Base-by-base conservation (phyloP, 164 flowering plant species). In the Vitis riparia region DNA sequence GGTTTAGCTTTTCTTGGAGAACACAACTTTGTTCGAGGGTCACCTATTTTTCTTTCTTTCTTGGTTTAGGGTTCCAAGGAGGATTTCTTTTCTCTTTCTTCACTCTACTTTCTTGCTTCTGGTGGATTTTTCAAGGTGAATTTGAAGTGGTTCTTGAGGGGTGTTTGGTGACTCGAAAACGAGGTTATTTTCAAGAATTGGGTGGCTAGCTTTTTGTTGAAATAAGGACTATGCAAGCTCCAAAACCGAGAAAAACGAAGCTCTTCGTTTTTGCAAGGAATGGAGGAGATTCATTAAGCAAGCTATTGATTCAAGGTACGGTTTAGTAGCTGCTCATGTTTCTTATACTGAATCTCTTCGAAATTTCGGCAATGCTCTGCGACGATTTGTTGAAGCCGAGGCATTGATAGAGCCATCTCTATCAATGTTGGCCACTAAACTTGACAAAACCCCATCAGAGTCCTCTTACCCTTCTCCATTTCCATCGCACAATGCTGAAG, bases 261-360 rank as follows among this genome's bases (percentile, higher is more conserved):
- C 93, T 32, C 62, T 95, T 71, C 81, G 82, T 11, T 86, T 95
- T 1, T 95, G 99, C 67, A 91, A 76, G 66, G 89, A 82, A 50
- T 74, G 98, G 62, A 89, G 79, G 80, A 82, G 80, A 60, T 88
- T 90, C 77, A 87, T 91, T 59, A 90, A 88, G 70, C 86, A 90
- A 84, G 97, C 97, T 0, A 85, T 91, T 16, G 91, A 93, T 71
- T 88, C 97, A 8, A 85, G 99, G 80, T 88, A 80, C 68, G 83
- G 75, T 77, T 74, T 93, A 50, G 92, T 98, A 14, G 94, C 94
- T 29, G 85, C 97, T 32, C 99, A 95, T 71, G 84, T 91, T 1
- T 84, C 90, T 30, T 95, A 95, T 76, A 69, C 77, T 62, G 77
- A 88, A 27, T 90, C 98, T 32, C 86, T 95, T 14, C 75, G 81